Evolutionary conservation across 116 monocot genomes (phyloP), one percentile per base, ranked within the genome.

Genomic region (Iris pallida): DNA sequence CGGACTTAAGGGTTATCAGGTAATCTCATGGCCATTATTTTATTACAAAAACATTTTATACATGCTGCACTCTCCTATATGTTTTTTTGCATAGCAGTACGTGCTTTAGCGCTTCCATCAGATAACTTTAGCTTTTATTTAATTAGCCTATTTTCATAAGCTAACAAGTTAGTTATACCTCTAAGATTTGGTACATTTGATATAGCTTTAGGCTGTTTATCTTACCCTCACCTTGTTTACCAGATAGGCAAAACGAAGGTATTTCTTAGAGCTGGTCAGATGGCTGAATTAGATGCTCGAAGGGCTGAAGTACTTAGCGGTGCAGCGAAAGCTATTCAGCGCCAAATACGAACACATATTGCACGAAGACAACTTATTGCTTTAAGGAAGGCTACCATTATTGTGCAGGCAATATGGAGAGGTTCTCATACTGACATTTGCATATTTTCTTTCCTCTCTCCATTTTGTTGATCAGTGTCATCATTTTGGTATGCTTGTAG

Each of bases 161-260:
- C 3, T n/a, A n/a, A n/a, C n/a, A n/a, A n/a, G n/a, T n/a, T n/a
- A n/a, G n/a, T n/a, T n/a, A n/a, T n/a, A n/a, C n/a, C 61, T 16
- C n/a, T n/a, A 68, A 41, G 16, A 20, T 51, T 2, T 16, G 7
- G 10, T 8, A 54, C n/a, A 54, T 54, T 8, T 55, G 40, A 43
- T 53, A 54, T 42, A 66, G 20, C n/a, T 76, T 76, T 58, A 63
- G 30, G 46, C 68, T 59, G 55, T 76, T 59, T 7, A 54, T 64
- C 16, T 8, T 56, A 54, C 15, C 53, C 44, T 56, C 42, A 55
- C 42, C 8, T 73, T 16, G 10, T 72, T 76, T 80, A 75, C 65
- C 84, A 99, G 99, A 88, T 99, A 66, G 99, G 99, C 16, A 99
- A 88, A 80, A 99, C 88, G 59, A 99, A 99, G 70, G 82, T 99